Base-by-base conservation (phyloP, 2,329 filamentous ascomycete species). In the Ophiostoma fasciatum region DNA sequence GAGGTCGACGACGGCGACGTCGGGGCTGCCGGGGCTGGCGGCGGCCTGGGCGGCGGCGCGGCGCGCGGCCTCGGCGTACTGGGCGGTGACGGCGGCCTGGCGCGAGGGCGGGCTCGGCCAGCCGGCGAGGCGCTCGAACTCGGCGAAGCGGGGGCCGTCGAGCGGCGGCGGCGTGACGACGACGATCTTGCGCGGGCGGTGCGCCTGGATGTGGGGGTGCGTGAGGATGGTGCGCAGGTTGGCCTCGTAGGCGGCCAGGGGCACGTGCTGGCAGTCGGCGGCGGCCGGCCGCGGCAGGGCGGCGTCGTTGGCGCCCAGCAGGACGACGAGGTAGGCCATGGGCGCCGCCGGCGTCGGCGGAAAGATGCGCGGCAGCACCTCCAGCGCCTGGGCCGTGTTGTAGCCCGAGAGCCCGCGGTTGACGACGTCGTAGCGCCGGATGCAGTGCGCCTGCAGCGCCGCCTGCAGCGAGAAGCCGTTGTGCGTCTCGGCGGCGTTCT, bases 221-320 rank as follows among this genome's bases (percentile, higher is more conserved):
- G 64, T 73, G 48, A 92, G 60, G 46, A 96, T 83, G 19, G 61
- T 63, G 44, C 56, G 64, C 32, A 94, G 58, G 50, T 94, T 92
- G 37, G 68, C 58, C 52, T 71, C 74, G 62, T 84, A 96, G 41
- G 74, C 59, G 1, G 77, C 67, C n/a, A 94, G 56, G 1, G 82
- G 72, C 7, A 96, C 71, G 53, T 88, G 75, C 56, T 96, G 90
- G 9, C 64, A 62, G 34, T 72, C 74, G 4, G 64, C 63, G 5
- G 68, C 63, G 26, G 70, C 60, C 4, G 74, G 68, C 4, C 70
- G 60, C 4, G 74, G 68, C 4, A 92, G 55, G 37, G 76, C 76
- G 4, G 88, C 78, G 56, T 96, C 90, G 52, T 98, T 96, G 47
- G 90, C 83, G 14, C 90, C 90, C 41, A 94, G 76, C 45, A 93